Conservation (phyloP, 768 basidiomycete species). For the Xanthoconium stramineum region DNA sequence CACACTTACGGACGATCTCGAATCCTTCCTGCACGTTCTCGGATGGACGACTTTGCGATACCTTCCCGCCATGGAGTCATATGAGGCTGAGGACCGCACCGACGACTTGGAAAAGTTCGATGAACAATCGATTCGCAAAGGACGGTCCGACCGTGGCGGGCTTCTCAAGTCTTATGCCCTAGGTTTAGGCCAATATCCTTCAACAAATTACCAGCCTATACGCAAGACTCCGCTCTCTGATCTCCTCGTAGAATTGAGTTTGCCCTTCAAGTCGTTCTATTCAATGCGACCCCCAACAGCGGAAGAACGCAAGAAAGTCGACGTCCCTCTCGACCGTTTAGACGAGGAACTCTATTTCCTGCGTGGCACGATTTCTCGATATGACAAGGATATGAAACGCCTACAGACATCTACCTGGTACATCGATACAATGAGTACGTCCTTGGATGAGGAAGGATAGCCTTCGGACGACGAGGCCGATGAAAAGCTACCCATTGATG, state of each 20-base stretch:
- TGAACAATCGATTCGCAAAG: background rate
- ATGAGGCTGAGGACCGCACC: background rate
- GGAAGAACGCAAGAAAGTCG: background rate
- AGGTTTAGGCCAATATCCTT: background rate
- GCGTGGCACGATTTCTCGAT: too few species aligned
- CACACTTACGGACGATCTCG: conserved; percentile 29
- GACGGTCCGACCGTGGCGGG: background rate
- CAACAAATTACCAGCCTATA: background rate
- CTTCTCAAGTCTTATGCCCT: background rate
- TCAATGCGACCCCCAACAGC: background rate
- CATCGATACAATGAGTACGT: background rate
- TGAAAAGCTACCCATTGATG: too few species aligned
- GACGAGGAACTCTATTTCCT: too few species aligned
- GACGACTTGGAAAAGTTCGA: background rate
- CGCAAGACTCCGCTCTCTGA: background rate
- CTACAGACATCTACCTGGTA: background rate
- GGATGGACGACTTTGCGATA: background rate
- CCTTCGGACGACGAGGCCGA: too few species aligned
- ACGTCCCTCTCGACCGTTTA: background rate
- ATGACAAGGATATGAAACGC: background rate
- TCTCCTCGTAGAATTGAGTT: background rate
- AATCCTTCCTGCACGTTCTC: conserved; percentile 28
- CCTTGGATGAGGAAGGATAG: background rate
- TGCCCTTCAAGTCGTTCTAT: background rate
- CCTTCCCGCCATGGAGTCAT: background rate